phyloP scores from a whole-genome alignment of 805 yeast genomes.

The Maudiozyma saulgeensis region DNA sequence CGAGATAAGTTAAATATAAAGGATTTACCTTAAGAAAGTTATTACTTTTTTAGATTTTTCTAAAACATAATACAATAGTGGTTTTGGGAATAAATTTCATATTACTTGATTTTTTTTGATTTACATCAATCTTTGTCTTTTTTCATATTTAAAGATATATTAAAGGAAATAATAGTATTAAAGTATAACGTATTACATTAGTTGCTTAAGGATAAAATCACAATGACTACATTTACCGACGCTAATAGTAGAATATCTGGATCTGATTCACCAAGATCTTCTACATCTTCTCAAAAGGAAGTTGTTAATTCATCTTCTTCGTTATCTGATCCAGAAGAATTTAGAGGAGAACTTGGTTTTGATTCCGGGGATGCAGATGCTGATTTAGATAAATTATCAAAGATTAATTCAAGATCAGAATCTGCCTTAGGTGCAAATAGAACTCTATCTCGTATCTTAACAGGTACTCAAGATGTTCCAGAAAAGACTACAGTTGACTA shows the following conservation, averaged over 20 bases:
- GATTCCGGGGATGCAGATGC: background rate
- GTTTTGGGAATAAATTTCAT: no score
- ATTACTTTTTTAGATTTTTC: no score
- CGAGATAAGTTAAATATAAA: no score
- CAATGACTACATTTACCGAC: background rate
- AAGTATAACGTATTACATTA: no score
- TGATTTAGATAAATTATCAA: slow-evolving; percentile 4
- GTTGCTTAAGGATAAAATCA: no score
- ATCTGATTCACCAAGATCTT: slow-evolving; percentile 2
- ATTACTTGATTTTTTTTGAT: no score
- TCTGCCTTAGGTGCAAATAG: slow-evolving; percentile 8
- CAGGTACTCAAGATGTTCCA: slow-evolving; percentile 7
- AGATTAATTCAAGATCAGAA: slow-evolving; percentile 12
- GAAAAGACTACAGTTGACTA: slow-evolving; percentile 9
- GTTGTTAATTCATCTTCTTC: slow-evolving; percentile 2
- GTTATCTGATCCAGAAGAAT: slow-evolving; percentile 10
- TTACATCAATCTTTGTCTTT: no score
- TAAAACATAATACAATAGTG: no score
- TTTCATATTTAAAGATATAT: no score
- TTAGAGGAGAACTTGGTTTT: background rate
- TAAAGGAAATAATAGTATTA: no score
- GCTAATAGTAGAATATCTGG: background rate
- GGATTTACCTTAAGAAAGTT: no score
- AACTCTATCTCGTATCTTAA: slow-evolving; percentile 10
- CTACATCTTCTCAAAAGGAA: slow-evolving; percentile 5